Evolutionary conservation across 805 yeast species (phyloP), one percentile per base, ranked within the genome.

Genomic region (Kluyveromyces lactis): DNA sequence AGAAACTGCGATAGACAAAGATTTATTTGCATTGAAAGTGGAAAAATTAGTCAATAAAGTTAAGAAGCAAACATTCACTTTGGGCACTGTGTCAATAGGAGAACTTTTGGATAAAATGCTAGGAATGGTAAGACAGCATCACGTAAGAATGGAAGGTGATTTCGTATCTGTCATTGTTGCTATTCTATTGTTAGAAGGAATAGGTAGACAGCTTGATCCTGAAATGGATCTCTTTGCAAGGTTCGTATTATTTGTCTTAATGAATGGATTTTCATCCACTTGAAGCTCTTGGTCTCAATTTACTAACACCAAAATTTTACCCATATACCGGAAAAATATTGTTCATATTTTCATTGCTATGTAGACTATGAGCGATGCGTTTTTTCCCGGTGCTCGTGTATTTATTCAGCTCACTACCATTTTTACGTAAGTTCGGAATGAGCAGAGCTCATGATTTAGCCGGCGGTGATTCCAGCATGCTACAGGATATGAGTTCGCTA

Each of bases 111-210:
- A 86, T 49, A 82, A 79, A 53, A 89, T 90, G 71, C 69, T 92
- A 42, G 69, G 79, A 3, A 87, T 92, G 97, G 97, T 92, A 15
- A 69, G 97, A 45, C 67, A 69, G 9, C 98, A 92, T 60, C 99
- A 92, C 60, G 98, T 92, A 17, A 72, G 96, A 55, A 84, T 92
- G 95, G 99, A 92, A 56, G 94, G 95, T 5, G 98, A 92, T 60
- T 92, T 92, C 55, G 79, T 92, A 31, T 86, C 95, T 23, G 95
- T 92, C 18, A 82, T 92, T n/a, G 86, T 92, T 24, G 95, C 97
- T 1, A 87, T 92, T 18, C 64, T 92, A 40, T 67, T 92, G 40
- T 65, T 92, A 42, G 98, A 92, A 61, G 99, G 99, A 9, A 83
- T 92, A 39, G 97, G 98, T 16, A 72, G 97, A 55, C 95, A 83